A percentile compares a stretch with the other conserved stretches of the same genome.
Evolutionary conservation across 2,329 filamentous ascomycete genomes (phyloP).

Genomic region (Immersiporthe knoxdaviesiana): DNA sequence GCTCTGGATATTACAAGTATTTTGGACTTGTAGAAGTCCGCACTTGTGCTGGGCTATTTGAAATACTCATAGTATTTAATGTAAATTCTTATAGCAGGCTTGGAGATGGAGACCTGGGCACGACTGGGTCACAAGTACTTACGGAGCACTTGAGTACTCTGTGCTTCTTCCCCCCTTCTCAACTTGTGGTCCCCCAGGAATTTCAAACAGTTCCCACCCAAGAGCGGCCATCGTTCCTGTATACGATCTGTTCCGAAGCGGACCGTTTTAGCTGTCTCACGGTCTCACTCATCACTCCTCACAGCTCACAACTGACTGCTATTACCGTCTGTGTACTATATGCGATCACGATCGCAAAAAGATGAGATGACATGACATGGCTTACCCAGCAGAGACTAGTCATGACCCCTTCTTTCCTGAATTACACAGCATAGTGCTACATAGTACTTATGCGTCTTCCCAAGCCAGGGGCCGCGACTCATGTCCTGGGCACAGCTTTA

Average conservation of each 20-base stretch:
- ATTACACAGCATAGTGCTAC: too few species aligned
- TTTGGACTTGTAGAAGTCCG: too few species aligned
- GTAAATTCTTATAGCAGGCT: not conserved
- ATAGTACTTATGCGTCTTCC: too few species aligned
- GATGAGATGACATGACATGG: not conserved
- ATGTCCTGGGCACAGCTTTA: not conserved
- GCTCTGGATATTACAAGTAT: not conserved
- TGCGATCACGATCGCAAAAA: not conserved
- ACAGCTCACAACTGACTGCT: not conserved
- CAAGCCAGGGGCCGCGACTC: not conserved
- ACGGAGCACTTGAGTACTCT: too few species aligned
- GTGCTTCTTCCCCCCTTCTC: not conserved
- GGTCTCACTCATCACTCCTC: not conserved
- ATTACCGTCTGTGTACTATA: not conserved
- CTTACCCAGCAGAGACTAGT: constrained; percentile 1
- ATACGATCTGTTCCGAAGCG: not conserved
- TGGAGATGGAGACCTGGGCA: not conserved
- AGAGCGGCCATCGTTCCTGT: not conserved
- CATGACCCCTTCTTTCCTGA: constrained; percentile 1
- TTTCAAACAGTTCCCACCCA: not conserved
- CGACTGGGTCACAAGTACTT: too few species aligned
- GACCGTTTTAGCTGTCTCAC: not conserved
- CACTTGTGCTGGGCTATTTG: too few species aligned
- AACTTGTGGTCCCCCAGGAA: not conserved
- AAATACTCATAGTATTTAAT: not conserved